These are phyloP conservation scores for Astragalus glycyphyllos DNA, from an alignment of 306 rosid genomes.

Conservation along the genomic window DNA sequence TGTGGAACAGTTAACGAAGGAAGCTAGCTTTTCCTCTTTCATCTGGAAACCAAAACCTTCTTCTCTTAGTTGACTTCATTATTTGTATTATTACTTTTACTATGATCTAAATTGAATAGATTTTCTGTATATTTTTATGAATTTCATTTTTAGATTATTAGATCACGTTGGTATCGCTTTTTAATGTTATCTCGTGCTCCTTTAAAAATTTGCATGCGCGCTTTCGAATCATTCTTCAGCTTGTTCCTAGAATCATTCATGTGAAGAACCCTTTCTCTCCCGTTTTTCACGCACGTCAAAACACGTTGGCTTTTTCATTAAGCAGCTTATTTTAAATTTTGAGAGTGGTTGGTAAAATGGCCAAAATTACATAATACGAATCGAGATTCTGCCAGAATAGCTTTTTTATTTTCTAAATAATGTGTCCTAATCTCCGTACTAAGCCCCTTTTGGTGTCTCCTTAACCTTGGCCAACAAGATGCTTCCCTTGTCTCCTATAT, in stretches of 20 bases:
- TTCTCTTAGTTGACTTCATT: conserved; percentile 3
- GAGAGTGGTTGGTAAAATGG: conserved; percentile 19
- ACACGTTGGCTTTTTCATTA: background rate
- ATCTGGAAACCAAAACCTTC: background rate
- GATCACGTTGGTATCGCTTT: conserved; percentile 20
- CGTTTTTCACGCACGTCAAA: conserved; percentile 38
- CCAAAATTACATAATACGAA: conserved; percentile 9
- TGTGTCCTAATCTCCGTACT: conserved; percentile 13
- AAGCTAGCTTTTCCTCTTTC: background rate
- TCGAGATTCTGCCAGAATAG: conserved; percentile 7
- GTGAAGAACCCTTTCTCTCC: conserved; percentile 15
- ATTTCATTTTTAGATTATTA: conserved; percentile 7
- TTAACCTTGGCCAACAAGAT: conserved; percentile 3
- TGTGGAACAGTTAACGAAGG: background rate
- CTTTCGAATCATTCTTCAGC: conserved; percentile 25
- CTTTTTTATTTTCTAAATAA: conserved; percentile 22
- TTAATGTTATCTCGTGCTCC: background rate
- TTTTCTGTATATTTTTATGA: background rate
- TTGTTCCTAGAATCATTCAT: conserved; percentile 33
- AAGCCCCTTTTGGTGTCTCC: background rate
- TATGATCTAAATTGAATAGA: background rate
- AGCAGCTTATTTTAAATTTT: background rate
- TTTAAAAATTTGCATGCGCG: conserved; percentile 35
- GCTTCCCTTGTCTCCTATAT: conserved; percentile 25
- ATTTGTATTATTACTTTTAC: background rate